Base-by-base conservation (phyloP, 1,139 yeast species). In the Candida sp. region DNA sequence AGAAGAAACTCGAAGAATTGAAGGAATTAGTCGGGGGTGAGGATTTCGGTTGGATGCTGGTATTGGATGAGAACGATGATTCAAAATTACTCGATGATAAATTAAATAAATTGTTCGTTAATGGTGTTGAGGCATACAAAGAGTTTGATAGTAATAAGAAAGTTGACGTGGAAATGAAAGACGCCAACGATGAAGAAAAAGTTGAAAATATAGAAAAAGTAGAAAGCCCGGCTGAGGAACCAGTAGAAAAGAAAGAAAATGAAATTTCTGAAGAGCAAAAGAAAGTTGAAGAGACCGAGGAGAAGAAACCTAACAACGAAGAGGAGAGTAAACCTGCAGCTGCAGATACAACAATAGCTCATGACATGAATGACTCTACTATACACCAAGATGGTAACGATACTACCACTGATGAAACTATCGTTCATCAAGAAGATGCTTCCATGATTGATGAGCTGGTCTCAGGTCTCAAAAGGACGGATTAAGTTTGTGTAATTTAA, bases 321-420 rank as follows among this genome's bases (percentile, higher is more conserved):
- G 25, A 36, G 38, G 38, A 27, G 19, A 35, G 41, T 27, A 43
- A 45, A 21, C 42, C 46, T 23, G 45, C 36, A 7, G 48, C 69
- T 49, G 73, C 67, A 5, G 75, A 70, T 49, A 53, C 62, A 5
- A 70, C 75, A 5, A 62, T 65, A 8, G 60, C 64, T 30, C 73
- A 68, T 43, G 75, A 68, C 23, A 56, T 59, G 44, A 70, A 70
- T 44, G 77, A 72, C 48, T 70, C 75, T 5, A 71, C 76, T 4
- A 64, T 70, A 35, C 74, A 67, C 43, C 75, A 71, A 45, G 76
- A 71, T 43, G 70, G 64, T 32, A 69, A 71, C 44, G 77, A 72
- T 45, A 69, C 75, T 27, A 71, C 76, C 23, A 58, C 73, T 42
- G 76, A 71, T 42, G 77, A 71, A 32, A 64, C 66, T 23, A 64